phyloP scores from a whole-genome alignment of 805 yeast genomes.

The Metschnikowia henanensis region DNA sequence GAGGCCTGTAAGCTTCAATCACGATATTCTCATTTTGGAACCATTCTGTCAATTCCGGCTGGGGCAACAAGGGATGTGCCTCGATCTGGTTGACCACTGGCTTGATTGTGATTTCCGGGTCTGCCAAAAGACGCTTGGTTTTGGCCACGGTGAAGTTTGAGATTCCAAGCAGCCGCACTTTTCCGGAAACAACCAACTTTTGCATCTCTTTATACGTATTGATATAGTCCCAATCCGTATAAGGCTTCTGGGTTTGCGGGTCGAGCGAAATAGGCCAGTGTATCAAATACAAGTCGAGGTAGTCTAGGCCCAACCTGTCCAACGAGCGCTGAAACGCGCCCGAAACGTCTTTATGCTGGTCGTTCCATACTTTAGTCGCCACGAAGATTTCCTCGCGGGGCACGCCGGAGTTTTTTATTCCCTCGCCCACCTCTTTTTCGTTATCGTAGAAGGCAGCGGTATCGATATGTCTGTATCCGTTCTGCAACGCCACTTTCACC shows the following conservation, averaged over 20 bases:
- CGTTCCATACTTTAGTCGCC: slow-evolving; percentile 20
- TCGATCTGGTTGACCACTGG: slow-evolving; percentile 22
- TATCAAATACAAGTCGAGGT: slow-evolving; percentile 18
- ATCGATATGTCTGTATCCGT: slow-evolving; percentile 77
- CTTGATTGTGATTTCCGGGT: slow-evolving; percentile 15
- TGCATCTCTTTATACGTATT: slow-evolving; percentile 36
- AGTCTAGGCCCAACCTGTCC: slow-evolving; percentile 16
- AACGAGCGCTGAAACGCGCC: slow-evolving; percentile 16
- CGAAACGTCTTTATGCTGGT: slow-evolving; percentile 12
- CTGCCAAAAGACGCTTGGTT: slow-evolving; percentile 16
- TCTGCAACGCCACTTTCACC: slow-evolving; percentile 57
- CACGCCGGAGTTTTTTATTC: slow-evolving; percentile 32
- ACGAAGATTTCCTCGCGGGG: slow-evolving; percentile 17
- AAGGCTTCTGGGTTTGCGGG: slow-evolving; percentile 9
- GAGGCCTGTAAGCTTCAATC: slow-evolving; percentile 18
- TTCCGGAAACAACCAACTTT: slow-evolving; percentile 23
- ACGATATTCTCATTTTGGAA: slow-evolving; percentile 11
- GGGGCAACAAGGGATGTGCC: slow-evolving; percentile 21
- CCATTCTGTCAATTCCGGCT: slow-evolving; percentile 15
- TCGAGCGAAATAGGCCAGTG: slow-evolving; percentile 19
- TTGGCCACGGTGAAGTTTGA: slow-evolving; percentile 17
- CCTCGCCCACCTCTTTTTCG: slow-evolving; percentile 68
- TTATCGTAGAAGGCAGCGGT: slow-evolving; percentile 70
- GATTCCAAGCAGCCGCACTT: slow-evolving; percentile 17
- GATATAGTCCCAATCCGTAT: slow-evolving; percentile 22